Evolutionary conservation across 2,329 filamentous ascomycete genomes (phyloP).

Genomic region (Lasiodiplodia gonubiensis): DNA sequence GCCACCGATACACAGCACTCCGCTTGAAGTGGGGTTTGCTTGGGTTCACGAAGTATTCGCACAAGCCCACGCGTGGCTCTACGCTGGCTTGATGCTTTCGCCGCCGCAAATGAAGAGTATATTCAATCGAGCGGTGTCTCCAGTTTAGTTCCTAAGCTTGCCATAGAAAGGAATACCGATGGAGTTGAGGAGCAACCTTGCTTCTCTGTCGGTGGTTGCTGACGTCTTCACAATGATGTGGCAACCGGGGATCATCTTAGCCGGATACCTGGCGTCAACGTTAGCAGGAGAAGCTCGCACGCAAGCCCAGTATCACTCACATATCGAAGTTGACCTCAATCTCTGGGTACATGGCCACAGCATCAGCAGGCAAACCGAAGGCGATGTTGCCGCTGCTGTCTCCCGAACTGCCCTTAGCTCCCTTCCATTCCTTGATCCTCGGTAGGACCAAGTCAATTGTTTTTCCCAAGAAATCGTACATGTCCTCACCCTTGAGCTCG

Average conservation of each 20-base stretch:
- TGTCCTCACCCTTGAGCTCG: conserved; percentile 77
- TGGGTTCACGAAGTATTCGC: not conserved
- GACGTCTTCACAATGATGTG: conserved; percentile 84
- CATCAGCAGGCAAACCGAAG: conserved; percentile 77
- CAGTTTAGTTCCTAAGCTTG: conserved; percentile 63
- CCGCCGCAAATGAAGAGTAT: not conserved
- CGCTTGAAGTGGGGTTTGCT: not conserved
- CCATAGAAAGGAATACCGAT: conserved; percentile 84
- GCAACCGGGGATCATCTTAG: conserved; percentile 82
- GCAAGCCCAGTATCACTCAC: conserved; percentile 60
- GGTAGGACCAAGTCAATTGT: conserved; percentile 88
- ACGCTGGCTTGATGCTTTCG: not conserved
- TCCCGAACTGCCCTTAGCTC: conserved; percentile 76
- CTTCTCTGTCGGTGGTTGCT: conserved; percentile 84
- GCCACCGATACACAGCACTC: not conserved
- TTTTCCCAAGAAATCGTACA: conserved; percentile 91
- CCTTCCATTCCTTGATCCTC: conserved; percentile 94
- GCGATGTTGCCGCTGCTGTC: conserved; percentile 87
- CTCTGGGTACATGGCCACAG: conserved; percentile 87
- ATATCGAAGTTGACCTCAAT: conserved; percentile 91
- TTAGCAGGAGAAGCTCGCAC: conserved; percentile 40
- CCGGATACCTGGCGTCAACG: conserved; percentile 58
- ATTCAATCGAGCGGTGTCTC: not conserved
- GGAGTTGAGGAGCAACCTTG: conserved; percentile 73
- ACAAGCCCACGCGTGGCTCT: not conserved